A percentile compares a stretch with the other conserved stretches of the same genome.
phyloP scores from a whole-genome alignment of 441 rosid species.

The Populus trichocarpa region DNA sequence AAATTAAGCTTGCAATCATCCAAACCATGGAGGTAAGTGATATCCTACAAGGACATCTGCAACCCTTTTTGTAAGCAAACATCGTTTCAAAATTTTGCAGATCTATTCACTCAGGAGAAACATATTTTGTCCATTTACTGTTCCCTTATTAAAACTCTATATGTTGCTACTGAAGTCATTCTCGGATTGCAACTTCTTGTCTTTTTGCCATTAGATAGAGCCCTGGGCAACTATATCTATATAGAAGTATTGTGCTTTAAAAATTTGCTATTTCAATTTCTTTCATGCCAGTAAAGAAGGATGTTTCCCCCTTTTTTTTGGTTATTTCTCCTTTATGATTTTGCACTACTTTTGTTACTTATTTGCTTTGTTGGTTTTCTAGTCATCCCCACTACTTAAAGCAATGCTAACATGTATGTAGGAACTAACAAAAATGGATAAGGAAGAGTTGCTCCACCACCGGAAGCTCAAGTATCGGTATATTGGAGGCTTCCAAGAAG shows the following conservation, averaged over 20 bases:
- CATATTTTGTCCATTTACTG: not conserved
- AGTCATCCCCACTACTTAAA: conserved; percentile 16
- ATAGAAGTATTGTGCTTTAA: not conserved
- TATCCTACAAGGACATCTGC: not conserved
- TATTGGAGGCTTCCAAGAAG: conserved; percentile 45
- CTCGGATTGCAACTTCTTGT: not conserved
- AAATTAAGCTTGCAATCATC: conserved; percentile 28
- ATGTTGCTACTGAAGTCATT: not conserved
- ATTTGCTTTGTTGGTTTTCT: conserved; percentile 14
- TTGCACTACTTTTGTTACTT: conserved; percentile 2
- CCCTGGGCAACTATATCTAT: not conserved
- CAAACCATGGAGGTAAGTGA: conserved; percentile 32
- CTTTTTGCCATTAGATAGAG: not conserved
- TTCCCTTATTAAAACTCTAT: not conserved
- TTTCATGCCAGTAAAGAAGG: not conserved
- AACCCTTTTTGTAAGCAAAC: not conserved
- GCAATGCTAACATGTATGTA: conserved; percentile 10
- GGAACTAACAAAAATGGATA: conserved; percentile 40
- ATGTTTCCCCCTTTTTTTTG: not conserved
- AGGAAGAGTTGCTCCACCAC: conserved; percentile 31
- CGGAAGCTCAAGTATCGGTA: conserved; percentile 32
- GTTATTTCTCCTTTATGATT: not conserved
- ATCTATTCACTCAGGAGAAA: not conserved
- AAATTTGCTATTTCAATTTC: not conserved
- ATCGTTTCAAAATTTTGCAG: not conserved